Conservation (phyloP, 306 rosid genomes). For the Dryas alaskensis region DNA sequence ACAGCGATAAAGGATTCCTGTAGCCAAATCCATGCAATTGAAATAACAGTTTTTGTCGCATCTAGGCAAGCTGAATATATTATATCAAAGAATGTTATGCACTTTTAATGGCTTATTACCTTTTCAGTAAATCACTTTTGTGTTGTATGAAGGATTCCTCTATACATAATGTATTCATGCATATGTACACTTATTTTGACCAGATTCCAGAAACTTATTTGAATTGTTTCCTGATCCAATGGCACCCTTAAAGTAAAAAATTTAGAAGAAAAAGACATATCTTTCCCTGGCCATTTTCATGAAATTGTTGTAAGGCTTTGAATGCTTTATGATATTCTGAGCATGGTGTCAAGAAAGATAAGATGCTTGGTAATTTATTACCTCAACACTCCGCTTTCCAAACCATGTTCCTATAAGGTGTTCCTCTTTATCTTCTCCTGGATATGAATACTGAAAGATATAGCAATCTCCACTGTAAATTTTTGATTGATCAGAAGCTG, state of each 20-base stretch:
- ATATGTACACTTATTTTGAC: background rate
- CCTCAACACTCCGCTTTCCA: conserved; percentile 91
- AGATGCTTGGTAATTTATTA: conserved; percentile 32
- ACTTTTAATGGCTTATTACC: background rate
- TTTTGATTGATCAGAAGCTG: conserved; percentile 80
- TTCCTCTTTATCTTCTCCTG: conserved; percentile 95
- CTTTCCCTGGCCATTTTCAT: background rate
- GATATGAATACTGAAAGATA: conserved; percentile 82
- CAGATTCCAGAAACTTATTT: background rate
- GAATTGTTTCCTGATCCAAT: background rate
- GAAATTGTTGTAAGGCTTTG: conserved; percentile 2
- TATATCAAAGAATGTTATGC: background rate
- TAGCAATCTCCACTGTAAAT: conserved; percentile 90
- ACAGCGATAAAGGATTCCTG: background rate
- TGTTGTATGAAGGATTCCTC: background rate
- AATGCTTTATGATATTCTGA: conserved; percentile 1
- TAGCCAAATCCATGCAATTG: background rate
- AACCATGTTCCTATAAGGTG: conserved; percentile 87
- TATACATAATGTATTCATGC: background rate
- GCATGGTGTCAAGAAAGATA: conserved; percentile 9
- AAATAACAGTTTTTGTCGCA: background rate
- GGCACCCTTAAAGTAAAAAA: background rate
- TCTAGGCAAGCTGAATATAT: background rate
- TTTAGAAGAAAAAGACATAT: background rate
- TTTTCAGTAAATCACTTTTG: background rate